Conservation (phyloP, 2,329 filamentous ascomycete species). For the Daldinia sp. region DNA sequence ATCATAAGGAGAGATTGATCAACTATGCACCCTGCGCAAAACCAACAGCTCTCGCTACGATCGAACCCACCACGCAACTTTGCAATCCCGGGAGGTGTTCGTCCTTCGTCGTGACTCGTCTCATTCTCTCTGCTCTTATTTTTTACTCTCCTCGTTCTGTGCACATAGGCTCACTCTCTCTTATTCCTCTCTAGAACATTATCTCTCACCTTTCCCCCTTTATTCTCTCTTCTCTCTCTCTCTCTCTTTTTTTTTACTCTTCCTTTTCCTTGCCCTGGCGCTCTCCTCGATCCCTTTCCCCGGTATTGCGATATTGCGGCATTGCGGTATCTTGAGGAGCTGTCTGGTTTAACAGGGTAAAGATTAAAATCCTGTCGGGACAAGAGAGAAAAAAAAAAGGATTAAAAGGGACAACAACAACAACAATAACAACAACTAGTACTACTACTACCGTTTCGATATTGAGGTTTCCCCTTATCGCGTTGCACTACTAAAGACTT, state of each 20-base stretch:
- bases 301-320: slow-evolving; percentile 19
- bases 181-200: slow-evolving; percentile 37
- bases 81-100: slow-evolving; percentile 34
- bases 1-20: slow-evolving; percentile 34
- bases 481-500: slow-evolving; percentile 15
- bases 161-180: slow-evolving; percentile 33
- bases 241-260: slow-evolving; percentile 10
- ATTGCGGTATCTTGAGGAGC: slow-evolving; percentile 29
- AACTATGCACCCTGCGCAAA: slow-evolving; percentile 40
- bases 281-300: slow-evolving; percentile 18
- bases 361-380: slow-evolving; percentile 23
- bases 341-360: slow-evolving; percentile 18
- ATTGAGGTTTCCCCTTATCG: slow-evolving; percentile 12
- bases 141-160: slow-evolving; percentile 20
- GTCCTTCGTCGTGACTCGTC: slow-evolving; percentile 41
- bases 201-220: slow-evolving; percentile 15
- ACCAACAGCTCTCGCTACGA: slow-evolving; percentile 42
- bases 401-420: slow-evolving; percentile 1
- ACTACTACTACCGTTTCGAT: not conserved
- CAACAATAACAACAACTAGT: not conserved
- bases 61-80: slow-evolving; percentile 38
- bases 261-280: slow-evolving; percentile 7
- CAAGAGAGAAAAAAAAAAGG: slow-evolving; percentile 3
- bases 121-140: slow-evolving; percentile 34
- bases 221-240: slow-evolving; percentile 22